Base-by-base conservation (phyloP, 2,329 filamentous ascomycete species). In the Fusarium pseudoanthophilum region DNA sequence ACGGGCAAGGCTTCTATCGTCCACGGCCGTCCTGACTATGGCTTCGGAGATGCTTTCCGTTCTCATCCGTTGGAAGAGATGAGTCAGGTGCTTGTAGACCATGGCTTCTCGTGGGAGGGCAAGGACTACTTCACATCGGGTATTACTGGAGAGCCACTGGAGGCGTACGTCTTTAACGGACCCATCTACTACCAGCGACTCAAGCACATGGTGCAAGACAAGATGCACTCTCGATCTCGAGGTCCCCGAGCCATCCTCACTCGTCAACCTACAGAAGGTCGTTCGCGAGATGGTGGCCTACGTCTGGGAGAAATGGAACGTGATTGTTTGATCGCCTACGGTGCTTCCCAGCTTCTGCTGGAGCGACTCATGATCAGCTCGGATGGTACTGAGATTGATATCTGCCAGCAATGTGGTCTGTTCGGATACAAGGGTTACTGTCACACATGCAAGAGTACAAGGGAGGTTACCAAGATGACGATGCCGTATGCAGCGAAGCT, bases 121-220 rank as follows among this genome's bases (percentile, higher is more conserved):
- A 99, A 99, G 81, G 96, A 99, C 82, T 97, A 95, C 83, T 92
- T 99, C 71, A 98, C 96, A 0, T 95, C 92, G 1, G 96, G 96
- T 40, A 95, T 98, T 80, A 98, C 96, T 0, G 97, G 96, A 78
- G 96, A 99, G 83, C 91, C 93, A 0, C 87, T 98, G 11, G 95
- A 97, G 73, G 95, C 95, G 18, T 98, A 98, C 84, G 95, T 99
- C 80, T 99, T 98, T 87, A 97, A 97, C 81, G 96, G 96, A 0
- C 96, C 96, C 16, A 99, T 99, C 83, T 99, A 97, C 86, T 99
- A 99, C 86, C 96, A 99, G 86, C 97, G 97, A 75, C 90, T 99
- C 74, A 99, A 99, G 89, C 96, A 99, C 88, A 99, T 99, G 96
- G 96, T 99, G 8, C 95, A 98, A 82, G 96, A 99, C 82, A 99